Conservation (phyloP, 1,139 yeast species). For the Candida glucosophila region DNA sequence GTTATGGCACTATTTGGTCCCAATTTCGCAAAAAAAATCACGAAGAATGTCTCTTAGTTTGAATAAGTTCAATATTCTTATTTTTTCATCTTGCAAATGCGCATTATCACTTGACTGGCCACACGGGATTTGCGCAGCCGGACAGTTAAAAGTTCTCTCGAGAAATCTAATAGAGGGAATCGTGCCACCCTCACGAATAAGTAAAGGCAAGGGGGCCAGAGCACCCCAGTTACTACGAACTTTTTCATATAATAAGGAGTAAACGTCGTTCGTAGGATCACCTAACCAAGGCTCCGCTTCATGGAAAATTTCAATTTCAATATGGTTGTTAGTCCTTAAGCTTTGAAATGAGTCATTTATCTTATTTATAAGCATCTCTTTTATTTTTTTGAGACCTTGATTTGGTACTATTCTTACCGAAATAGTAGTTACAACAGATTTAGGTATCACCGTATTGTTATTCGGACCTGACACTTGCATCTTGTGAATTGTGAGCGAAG, state of each 20-base stretch:
- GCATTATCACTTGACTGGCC: constrained; percentile 96
- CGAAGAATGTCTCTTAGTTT: constrained; percentile 62
- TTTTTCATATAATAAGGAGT: constrained; percentile 53
- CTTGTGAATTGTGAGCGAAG: constrained; percentile 85
- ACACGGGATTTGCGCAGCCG: constrained; percentile 93
- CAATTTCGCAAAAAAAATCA: constrained; percentile 40
- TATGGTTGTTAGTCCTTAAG: constrained; percentile 51
- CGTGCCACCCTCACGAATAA: constrained; percentile 93
- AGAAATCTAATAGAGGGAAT: constrained; percentile 83
- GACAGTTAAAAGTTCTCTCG: constrained; percentile 75
- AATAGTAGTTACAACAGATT: constrained; percentile 62
- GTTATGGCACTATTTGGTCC: constrained; percentile 7
- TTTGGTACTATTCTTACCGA: constrained; percentile 88
- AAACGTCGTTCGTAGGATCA: constrained; percentile 68
- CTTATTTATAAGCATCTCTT: constrained; percentile 37
- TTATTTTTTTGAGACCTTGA: constrained; percentile 57
- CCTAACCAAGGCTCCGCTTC: constrained; percentile 98
- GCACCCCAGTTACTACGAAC: constrained; percentile 56
- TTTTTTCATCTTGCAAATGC: constrained; percentile 79
- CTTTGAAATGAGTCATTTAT: constrained; percentile 24
- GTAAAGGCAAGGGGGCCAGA: constrained; percentile 56
- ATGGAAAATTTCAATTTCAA: constrained; percentile 55
- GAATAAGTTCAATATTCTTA: constrained; percentile 69
- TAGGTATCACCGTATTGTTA: constrained; percentile 85
- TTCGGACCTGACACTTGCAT: constrained; percentile 85